Evolutionary conservation across 2,329 filamentous ascomycete species (phyloP).

Genomic region (Botrytis hyacinthi): DNA sequence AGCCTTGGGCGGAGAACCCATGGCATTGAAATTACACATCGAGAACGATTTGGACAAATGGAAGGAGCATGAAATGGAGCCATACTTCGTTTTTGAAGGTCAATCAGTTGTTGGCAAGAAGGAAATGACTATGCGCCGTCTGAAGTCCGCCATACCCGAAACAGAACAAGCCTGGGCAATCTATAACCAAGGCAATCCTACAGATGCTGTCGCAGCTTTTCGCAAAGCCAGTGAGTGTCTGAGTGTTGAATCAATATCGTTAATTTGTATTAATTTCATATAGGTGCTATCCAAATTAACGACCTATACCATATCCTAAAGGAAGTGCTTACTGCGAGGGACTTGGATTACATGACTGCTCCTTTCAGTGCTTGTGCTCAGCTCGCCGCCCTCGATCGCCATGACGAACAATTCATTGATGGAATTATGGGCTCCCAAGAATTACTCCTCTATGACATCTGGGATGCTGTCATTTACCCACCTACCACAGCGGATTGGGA

Average conservation of each 20-base stretch:
- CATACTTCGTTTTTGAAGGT: conserved; percentile 90
- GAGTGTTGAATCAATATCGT: background rate
- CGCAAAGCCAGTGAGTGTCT: conserved; percentile 67
- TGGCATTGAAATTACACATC: conserved; percentile 72
- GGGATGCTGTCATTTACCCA: conserved; percentile 69
- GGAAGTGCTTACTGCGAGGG: conserved; percentile 64
- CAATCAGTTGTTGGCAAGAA: conserved; percentile 76
- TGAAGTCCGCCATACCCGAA: conserved; percentile 63
- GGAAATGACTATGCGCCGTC: conserved; percentile 62
- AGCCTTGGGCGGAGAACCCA: conserved; percentile 83
- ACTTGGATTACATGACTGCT: conserved; percentile 74
- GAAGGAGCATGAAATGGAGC: conserved; percentile 66
- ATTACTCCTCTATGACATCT: conserved; percentile 79
- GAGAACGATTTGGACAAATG: conserved; percentile 73
- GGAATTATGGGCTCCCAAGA: conserved; percentile 83
- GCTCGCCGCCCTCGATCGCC: conserved; percentile 75
- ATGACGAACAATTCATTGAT: conserved; percentile 65
- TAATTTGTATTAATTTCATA: conserved; percentile 34
- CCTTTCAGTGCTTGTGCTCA: conserved; percentile 87
- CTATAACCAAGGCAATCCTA: conserved; percentile 78
- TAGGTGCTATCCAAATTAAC: conserved; percentile 69
- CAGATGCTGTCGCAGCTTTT: conserved; percentile 81
- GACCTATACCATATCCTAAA: conserved; percentile 77
- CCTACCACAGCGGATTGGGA: conserved; percentile 66
- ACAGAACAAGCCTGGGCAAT: conserved; percentile 81